phyloP scores from a whole-genome alignment of 2,329 filamentous ascomycete genomes.

The Cercospora janseana region DNA sequence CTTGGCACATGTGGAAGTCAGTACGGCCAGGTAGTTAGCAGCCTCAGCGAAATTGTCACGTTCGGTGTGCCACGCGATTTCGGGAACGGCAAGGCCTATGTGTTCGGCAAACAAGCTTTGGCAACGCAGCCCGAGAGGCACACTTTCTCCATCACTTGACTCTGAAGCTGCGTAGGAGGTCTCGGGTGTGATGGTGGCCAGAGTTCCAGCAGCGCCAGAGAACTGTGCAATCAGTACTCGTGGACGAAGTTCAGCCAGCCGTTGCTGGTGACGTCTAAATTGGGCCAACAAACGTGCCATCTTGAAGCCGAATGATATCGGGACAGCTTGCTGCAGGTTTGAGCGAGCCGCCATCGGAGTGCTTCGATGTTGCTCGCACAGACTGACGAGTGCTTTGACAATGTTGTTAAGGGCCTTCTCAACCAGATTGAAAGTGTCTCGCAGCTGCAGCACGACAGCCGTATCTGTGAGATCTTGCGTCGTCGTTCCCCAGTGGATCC shows the following conservation, averaged over 20 bases:
- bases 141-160: neutral
- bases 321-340: conserved; percentile 36
- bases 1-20: conserved; percentile 35
- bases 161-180: conserved; percentile 18
- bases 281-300: conserved; percentile 32
- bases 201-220: conserved; percentile 34
- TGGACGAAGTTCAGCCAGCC: conserved; percentile 27
- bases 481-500: conserved; percentile 36
- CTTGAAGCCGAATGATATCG: conserved; percentile 36
- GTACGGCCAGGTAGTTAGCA: conserved; percentile 28
- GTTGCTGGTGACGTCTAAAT: conserved; percentile 30
- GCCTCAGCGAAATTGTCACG: conserved; percentile 33
- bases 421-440: conserved; percentile 30
- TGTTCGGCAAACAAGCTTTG: conserved; percentile 28
- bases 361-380: conserved; percentile 29
- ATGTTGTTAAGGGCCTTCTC: conserved; percentile 25
- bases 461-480: conserved; percentile 36
- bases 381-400: conserved; percentile 16
- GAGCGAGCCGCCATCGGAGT: conserved; percentile 34
- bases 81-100: conserved; percentile 29
- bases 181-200: conserved; percentile 30
- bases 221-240: conserved; percentile 32
- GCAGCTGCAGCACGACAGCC: conserved; percentile 32
- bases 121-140: conserved; percentile 27
- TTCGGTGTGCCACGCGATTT: conserved; percentile 36